phyloP scores from a whole-genome alignment of 495 filamentous ascomycete species.

The Cudoniella acicularis region DNA sequence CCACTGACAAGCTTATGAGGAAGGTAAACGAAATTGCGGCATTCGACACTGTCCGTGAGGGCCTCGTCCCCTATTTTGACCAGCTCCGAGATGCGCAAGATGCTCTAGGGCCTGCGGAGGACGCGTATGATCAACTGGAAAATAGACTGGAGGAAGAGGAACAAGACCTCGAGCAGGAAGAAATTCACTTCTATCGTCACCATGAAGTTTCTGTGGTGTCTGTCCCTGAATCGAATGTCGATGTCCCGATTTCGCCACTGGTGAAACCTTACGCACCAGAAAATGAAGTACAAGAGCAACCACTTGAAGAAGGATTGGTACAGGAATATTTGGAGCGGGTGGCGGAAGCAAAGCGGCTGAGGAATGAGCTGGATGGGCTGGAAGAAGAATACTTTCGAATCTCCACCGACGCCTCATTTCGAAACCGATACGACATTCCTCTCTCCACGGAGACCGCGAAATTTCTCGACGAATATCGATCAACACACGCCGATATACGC shows the following conservation, averaged over 20 bases:
- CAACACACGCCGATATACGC: slow-evolving; percentile 4
- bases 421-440: slow-evolving; percentile 1
- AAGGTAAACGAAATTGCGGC: slow-evolving; percentile 7
- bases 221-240: slow-evolving; percentile 4
- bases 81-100: slow-evolving; percentile 14
- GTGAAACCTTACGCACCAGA: slow-evolving; percentile 9
- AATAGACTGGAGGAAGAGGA: slow-evolving; percentile 16
- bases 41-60: slow-evolving; percentile 3
- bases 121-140: slow-evolving; percentile 17
- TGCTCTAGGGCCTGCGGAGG: slow-evolving; percentile 16
- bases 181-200: slow-evolving; percentile 18
- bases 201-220: neutral
- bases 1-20: slow-evolving; percentile 5
- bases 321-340: slow-evolving; percentile 14
- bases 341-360: slow-evolving; percentile 9
- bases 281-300: neutral
- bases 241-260: slow-evolving; percentile 10
- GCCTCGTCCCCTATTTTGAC: slow-evolving; percentile 6
- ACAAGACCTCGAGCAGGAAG: slow-evolving; percentile 20
- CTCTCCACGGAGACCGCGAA: slow-evolving; percentile 1
- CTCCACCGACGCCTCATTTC: slow-evolving; percentile 9
- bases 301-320: slow-evolving; percentile 4
- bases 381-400: slow-evolving; percentile 19
- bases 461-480: slow-evolving; percentile 16
- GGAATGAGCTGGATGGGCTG: slow-evolving; percentile 12